A percentile compares a stretch with the other conserved stretches of the same genome.
Evolutionary conservation across 2,329 filamentous ascomycete genomes (phyloP).

Genomic region (Chalara sp.): DNA sequence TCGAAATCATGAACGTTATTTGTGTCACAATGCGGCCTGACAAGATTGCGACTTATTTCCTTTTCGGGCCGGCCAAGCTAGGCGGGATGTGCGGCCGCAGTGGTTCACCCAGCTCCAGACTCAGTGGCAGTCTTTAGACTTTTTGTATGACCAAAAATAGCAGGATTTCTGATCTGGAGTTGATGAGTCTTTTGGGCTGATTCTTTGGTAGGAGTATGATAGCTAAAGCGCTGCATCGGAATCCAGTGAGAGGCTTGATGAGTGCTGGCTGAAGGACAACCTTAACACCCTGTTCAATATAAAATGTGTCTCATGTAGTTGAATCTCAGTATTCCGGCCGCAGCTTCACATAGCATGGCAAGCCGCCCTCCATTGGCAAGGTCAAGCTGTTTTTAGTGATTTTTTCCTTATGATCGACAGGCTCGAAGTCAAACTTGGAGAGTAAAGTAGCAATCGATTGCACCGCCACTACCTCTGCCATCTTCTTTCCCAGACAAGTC

Average conservation of each 20-base stretch:
- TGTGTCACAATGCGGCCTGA: no score
- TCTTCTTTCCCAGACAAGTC: conserved; percentile 54
- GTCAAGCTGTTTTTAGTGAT: conserved; percentile 55
- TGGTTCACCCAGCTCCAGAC: no score
- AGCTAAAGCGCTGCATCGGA: background rate
- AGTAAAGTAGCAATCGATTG: conserved; percentile 47
- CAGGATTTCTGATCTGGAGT: background rate
- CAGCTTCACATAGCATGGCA: conserved; percentile 33
- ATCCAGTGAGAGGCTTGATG: background rate
- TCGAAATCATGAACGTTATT: no score
- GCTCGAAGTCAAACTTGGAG: conserved; percentile 42
- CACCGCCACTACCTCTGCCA: conserved; percentile 54
- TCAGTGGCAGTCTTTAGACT: no score
- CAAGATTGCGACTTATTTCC: no score
- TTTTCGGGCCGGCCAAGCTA: no score
- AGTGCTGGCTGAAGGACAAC: no score
- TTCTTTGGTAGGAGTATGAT: background rate
- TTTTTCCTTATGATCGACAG: conserved; percentile 36
- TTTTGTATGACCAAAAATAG: no score
- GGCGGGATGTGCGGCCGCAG: no score
- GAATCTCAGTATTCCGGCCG: background rate
- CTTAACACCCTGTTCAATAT: no score
- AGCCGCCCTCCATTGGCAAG: conserved; percentile 54
- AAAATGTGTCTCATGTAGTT: no score
- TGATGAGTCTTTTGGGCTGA: no score